Evolutionary conservation across 441 rosid species (phyloP).

Genomic region (Geranium incanum): DNA sequence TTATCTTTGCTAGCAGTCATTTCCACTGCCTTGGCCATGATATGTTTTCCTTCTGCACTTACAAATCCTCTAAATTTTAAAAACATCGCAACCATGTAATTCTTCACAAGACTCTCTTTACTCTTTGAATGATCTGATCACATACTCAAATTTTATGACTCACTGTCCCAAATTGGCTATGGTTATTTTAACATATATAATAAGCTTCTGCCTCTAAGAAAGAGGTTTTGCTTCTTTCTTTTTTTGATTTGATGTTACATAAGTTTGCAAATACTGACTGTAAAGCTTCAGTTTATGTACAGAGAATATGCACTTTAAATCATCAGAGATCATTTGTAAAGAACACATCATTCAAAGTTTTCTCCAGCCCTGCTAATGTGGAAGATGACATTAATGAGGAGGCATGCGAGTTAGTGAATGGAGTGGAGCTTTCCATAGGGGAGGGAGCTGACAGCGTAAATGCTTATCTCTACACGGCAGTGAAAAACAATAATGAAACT

Average conservation of each 20-base stretch:
- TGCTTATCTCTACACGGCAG: constrained; percentile 60
- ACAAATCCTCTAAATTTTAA: not conserved
- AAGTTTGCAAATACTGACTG: constrained; percentile 28
- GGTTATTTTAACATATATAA: not conserved
- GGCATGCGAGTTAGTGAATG: constrained; percentile 65
- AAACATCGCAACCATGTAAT: not conserved
- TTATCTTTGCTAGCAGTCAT: too few relatives aligned
- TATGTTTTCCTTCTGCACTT: too few relatives aligned
- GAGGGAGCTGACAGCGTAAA: constrained; percentile 41
- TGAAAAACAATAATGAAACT: constrained; percentile 66
- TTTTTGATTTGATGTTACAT: not conserved
- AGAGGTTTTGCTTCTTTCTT: not conserved
- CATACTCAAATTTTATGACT: not conserved
- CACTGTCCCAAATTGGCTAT: not conserved
- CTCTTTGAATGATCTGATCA: not conserved
- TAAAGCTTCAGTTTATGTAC: constrained; percentile 45
- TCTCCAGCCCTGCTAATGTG: constrained; percentile 31
- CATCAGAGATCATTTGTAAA: constrained; percentile 18
- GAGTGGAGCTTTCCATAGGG: constrained; percentile 52
- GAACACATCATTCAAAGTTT: constrained; percentile 19
- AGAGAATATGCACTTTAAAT: constrained; percentile 34
- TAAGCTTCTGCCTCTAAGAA: not conserved
- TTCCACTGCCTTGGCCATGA: too few relatives aligned
- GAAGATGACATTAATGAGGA: constrained; percentile 51
- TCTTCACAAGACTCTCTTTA: not conserved